phyloP scores from a whole-genome alignment of 257 asterid genomes.

The Orobanche coerulescens region DNA sequence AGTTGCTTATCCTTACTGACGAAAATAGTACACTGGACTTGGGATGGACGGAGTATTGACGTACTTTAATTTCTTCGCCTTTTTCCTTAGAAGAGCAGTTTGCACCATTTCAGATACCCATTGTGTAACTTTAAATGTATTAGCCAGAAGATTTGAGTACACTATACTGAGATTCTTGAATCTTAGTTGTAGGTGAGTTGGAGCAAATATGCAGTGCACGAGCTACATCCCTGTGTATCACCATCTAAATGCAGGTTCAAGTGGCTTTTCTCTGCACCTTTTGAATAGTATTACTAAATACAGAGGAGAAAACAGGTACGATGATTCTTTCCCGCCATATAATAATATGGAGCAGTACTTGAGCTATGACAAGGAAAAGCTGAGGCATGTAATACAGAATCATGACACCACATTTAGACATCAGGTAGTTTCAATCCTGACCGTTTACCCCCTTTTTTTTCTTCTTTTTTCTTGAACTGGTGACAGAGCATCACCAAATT shows the following conservation, averaged over 20 bases:
- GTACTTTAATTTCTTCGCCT: neutral
- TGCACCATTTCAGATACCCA: neutral
- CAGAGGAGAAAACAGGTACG: slow-evolving; percentile 31
- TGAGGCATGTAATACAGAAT: slow-evolving; percentile 52
- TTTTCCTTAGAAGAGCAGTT: neutral
- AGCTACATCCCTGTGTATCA: slow-evolving; percentile 33
- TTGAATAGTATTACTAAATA: slow-evolving; percentile 24
- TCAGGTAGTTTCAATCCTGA: slow-evolving; percentile 43
- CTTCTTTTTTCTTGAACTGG: neutral
- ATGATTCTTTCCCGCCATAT: slow-evolving; percentile 23
- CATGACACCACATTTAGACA: slow-evolving; percentile 65
- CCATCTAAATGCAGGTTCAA: slow-evolving; percentile 32
- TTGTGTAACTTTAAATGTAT: neutral
- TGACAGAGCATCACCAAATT: neutral
- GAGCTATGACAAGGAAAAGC: slow-evolving; percentile 35
- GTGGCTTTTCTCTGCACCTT: slow-evolving; percentile 36
- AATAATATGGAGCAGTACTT: slow-evolving; percentile 21
- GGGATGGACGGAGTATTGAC: no score
- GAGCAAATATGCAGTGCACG: slow-evolving; percentile 48
- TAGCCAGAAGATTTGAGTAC: neutral
- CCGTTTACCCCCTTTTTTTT: no score
- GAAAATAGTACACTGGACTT: no score
- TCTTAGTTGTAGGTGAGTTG: slow-evolving; percentile 24
- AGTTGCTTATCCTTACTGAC: no score
- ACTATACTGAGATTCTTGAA: slow-evolving; percentile 2